Evolutionary conservation across 805 yeast species (phyloP).

Genomic region (Candida krabiensis): DNA sequence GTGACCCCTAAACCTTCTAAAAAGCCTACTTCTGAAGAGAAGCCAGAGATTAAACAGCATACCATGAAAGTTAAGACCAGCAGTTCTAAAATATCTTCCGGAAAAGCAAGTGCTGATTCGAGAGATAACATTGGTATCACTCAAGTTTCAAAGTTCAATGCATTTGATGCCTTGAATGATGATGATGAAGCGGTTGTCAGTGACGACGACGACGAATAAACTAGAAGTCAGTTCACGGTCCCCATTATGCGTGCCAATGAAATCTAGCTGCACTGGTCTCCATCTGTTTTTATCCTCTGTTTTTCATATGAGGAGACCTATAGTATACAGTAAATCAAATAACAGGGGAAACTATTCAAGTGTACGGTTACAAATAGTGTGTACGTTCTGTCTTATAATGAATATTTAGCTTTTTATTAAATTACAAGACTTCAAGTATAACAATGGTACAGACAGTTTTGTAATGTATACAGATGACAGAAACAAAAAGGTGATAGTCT

Average conservation of each 20-base stretch:
- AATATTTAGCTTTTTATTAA: constrained; percentile 7
- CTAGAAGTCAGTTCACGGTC: too few species aligned
- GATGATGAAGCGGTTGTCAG: constrained; percentile 40
- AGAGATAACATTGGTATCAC: constrained; percentile 71
- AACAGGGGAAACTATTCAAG: not conserved
- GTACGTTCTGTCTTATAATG: constrained; percentile 9
- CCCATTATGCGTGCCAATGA: too few species aligned
- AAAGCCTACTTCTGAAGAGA: constrained; percentile 50
- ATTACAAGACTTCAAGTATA: too few species aligned
- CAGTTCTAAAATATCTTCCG: constrained; percentile 71
- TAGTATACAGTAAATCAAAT: not conserved
- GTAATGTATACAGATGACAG: constrained; percentile 1
- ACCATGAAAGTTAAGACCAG: constrained; percentile 63
- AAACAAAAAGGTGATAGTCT: constrained; percentile 1
- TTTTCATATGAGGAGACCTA: not conserved
- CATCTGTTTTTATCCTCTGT: not conserved
- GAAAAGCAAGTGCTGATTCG: constrained; percentile 64
- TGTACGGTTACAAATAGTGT: constrained; percentile 9
- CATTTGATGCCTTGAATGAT: constrained; percentile 73
- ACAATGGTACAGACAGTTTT: too few species aligned
- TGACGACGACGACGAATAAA: constrained; percentile 29
- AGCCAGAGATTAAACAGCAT: constrained; percentile 45
- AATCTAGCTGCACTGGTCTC: too few species aligned
- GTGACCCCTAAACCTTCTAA: constrained; percentile 43
- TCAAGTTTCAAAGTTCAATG: constrained; percentile 68